phyloP scores from a whole-genome alignment of 2,329 filamentous ascomycete genomes.

The Neonectria magnoliae region DNA sequence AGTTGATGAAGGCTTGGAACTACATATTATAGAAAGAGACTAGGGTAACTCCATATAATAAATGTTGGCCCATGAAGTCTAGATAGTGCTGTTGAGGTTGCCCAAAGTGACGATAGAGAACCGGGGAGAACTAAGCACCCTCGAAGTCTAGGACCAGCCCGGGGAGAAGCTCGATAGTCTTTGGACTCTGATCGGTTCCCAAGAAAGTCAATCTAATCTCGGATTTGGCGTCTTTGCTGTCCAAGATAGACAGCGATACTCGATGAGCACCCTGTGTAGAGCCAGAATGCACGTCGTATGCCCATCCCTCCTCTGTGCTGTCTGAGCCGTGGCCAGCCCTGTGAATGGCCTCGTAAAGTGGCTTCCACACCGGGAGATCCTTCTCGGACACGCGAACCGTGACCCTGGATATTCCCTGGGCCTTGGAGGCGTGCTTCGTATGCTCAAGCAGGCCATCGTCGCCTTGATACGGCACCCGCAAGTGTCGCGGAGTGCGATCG shows the following conservation, averaged over 20 bases:
- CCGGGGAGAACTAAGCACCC: not conserved
- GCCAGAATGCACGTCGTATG: slow-evolving; percentile 31
- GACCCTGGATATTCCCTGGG: slow-evolving; percentile 60
- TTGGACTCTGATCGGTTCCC: slow-evolving; percentile 36
- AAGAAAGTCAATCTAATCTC: slow-evolving; percentile 36
- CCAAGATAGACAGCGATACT: slow-evolving; percentile 23
- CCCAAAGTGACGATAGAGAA: not conserved
- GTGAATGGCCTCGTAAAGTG: slow-evolving; percentile 45
- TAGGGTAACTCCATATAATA: not conserved
- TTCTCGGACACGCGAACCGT: slow-evolving; percentile 47
- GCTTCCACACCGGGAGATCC: slow-evolving; percentile 28
- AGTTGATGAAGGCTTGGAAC: too few relatives aligned
- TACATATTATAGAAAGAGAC: not conserved
- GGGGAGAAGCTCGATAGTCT: slow-evolving; percentile 36
- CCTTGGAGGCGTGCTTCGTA: slow-evolving; percentile 61
- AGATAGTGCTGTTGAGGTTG: not conserved
- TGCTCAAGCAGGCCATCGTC: slow-evolving; percentile 28
- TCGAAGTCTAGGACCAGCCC: slow-evolving; percentile 38
- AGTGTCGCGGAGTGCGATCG: slow-evolving; percentile 66
- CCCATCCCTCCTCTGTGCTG: slow-evolving; percentile 21
- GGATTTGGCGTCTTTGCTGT: slow-evolving; percentile 8
- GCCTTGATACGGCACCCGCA: slow-evolving; percentile 61
- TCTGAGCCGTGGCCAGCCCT: not conserved
- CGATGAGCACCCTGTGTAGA: slow-evolving; percentile 26
- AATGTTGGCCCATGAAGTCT: not conserved